Conservation (phyloP, 768 basidiomycete genomes). For the Trichaptum fuscoviolaceum region DNA sequence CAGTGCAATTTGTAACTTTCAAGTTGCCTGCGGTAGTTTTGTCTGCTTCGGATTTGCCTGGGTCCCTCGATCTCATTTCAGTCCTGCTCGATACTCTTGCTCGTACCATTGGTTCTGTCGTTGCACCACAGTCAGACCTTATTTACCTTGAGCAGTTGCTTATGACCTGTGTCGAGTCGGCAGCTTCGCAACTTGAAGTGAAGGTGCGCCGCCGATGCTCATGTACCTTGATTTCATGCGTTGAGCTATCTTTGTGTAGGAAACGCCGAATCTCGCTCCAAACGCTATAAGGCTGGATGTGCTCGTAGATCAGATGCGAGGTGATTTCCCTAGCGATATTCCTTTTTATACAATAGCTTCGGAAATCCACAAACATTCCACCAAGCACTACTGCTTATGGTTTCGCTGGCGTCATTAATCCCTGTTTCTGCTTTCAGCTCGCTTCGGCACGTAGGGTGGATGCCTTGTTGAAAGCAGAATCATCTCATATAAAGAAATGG, state of each 20-base stretch:
- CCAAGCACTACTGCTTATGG: conserved; percentile 84
- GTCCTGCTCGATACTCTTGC: conserved; percentile 68
- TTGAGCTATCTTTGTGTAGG: conserved; percentile 29
- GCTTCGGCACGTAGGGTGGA: conserved; percentile 56
- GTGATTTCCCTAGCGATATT: conserved; percentile 30
- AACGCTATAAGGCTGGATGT: conserved; percentile 74
- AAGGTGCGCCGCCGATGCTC: too few species aligned
- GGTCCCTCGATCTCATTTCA: conserved; percentile 66
- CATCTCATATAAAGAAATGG: conserved; percentile 40
- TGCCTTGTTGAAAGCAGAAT: conserved; percentile 37
- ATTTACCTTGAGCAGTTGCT: conserved; percentile 79
- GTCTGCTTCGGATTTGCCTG: conserved; percentile 56
- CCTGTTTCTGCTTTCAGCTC: conserved; percentile 30
- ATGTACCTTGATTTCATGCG: too few species aligned
- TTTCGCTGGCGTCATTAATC: conserved; percentile 52
- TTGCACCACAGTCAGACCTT: conserved; percentile 54
- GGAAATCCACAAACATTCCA: conserved; percentile 94
- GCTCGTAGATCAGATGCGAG: conserved; percentile 80
- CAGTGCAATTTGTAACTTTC: conserved; percentile 20
- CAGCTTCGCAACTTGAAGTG: conserved; percentile 51
- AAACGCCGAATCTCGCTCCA: conserved; percentile 44
- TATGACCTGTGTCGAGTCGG: conserved; percentile 73
- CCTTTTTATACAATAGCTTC: conserved; percentile 41
- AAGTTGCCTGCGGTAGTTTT: too few species aligned
- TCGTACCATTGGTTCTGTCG: conserved; percentile 52